Percentiles rank a stretch among this genome's conserved stretches.
phyloP scores from a whole-genome alignment of 108 stramenopile species.

The Pseudonitzschia delicatissima region DNA sequence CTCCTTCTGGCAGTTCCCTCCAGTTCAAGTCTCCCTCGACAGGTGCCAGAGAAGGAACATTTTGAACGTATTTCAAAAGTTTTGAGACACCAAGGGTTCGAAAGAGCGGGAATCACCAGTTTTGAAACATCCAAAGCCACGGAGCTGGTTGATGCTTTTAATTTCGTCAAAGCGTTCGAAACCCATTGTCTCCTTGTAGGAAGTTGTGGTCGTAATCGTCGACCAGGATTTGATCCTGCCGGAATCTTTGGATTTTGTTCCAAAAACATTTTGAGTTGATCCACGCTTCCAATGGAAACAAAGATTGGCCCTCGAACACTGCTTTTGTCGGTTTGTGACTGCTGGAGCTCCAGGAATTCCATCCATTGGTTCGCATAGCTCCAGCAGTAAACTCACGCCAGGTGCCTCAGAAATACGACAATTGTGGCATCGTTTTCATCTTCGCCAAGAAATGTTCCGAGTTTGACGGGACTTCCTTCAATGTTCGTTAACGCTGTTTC shows the following conservation, averaged over 20 bases:
- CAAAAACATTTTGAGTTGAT: conserved; percentile 51
- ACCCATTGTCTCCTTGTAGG: conserved; percentile 37
- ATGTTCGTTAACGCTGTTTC: background rate
- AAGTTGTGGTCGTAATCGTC: conserved; percentile 53
- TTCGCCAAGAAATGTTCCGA: background rate
- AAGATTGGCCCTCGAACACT: conserved; percentile 51
- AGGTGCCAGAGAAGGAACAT: conserved; percentile 36
- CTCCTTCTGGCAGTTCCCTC: conserved; percentile 56
- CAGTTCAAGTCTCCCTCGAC: conserved; percentile 41
- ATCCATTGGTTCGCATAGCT: conserved; percentile 51
- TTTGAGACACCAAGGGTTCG: conserved; percentile 25
- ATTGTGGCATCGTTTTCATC: conserved; percentile 4
- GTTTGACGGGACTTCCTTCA: background rate
- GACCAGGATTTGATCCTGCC: conserved; percentile 42
- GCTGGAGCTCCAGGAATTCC: conserved; percentile 34
- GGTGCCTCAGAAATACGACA: conserved; percentile 49
- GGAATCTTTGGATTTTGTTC: conserved; percentile 51
- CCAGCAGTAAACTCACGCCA: conserved; percentile 72
- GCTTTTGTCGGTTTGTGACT: conserved; percentile 18
- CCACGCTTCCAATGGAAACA: conserved; percentile 51
- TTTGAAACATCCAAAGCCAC: background rate
- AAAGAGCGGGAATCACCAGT: background rate
- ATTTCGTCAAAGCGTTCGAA: background rate
- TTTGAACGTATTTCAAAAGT: conserved; percentile 29
- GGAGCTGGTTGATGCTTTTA: background rate